Evolutionary conservation across 805 yeast genomes (phyloP), one percentile per base, ranked within the genome.

Genomic region (Isabelozyma rhagii): DNA sequence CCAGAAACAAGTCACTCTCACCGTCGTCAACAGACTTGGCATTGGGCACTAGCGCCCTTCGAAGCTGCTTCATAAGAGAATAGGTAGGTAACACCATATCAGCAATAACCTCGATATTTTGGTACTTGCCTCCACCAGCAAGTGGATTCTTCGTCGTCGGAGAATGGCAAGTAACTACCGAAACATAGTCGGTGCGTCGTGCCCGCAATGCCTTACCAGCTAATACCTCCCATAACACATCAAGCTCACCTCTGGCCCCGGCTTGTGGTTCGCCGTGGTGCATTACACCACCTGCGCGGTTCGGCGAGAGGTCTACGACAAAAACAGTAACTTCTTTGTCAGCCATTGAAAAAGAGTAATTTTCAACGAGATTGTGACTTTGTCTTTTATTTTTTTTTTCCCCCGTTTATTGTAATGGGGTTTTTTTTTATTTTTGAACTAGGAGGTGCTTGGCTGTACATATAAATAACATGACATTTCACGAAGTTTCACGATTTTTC

Each of bases 291-390:
- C 63, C 61, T 63, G 50, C 54, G 66, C 39, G 65, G 75, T 61
- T 82, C 59, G 71, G 68, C 9, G 80, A 73, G 11, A 76, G 64
- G 59, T 84, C 89, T 13, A 81, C 71, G 8, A 82, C 68, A 54
- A 77, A 81, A 1, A 70, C 64, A 0, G 83, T 78, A 31, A 67
- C 66, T 47, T 73, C 78, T 56, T 74, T 67, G 29, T 62, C 69
- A 2, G 71, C 68, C 71, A 66, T 68, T 21, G 25, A 17, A 39
- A 31, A 31, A 31, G 9, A 31, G 36, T 31, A 31, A 31, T 13
- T 31, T 10, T 31, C n/a, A 31, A 31, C 36, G 36, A 31, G 36
- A 31, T 10, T 31, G 36, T 10, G 36, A 31, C n/a, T 31, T 31
- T 9, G 10, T 31, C n/a, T 31, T 31, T 13, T 31, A 31, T 31